These are phyloP conservation scores for Fusarium penzigii DNA, from an alignment of 2,329 filamentous ascomycete species.

Conservation along the genomic window DNA sequence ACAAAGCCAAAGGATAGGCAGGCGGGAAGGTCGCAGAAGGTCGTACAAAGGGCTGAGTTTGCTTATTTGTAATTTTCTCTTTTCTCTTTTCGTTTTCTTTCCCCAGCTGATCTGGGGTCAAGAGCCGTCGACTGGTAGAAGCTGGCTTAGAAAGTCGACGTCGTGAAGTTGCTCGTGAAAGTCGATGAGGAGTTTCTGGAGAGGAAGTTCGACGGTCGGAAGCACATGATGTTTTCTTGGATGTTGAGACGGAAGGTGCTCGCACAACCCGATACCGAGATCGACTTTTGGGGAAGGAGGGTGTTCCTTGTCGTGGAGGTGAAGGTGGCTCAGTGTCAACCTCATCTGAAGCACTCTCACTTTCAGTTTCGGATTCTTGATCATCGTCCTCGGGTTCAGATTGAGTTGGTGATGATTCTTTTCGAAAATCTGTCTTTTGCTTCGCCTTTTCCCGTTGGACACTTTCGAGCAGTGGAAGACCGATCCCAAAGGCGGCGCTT, in stretches of 20 bases:
- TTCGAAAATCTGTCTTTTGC: background rate
- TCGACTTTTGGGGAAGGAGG: conserved; percentile 3
- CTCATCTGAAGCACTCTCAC: conserved; percentile 9
- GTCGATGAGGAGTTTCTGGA: background rate
- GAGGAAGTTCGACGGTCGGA: background rate
- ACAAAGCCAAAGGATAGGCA: conserved; percentile 15
- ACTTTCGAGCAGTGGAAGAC: conserved; percentile 23
- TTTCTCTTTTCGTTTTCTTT: background rate
- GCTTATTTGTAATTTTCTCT: conserved; percentile 2
- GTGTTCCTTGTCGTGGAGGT: conserved; percentile 3
- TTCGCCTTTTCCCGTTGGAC: background rate
- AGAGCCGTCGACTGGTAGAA: conserved; percentile 14
- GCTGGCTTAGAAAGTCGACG: background rate
- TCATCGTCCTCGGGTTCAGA: conserved; percentile 9
- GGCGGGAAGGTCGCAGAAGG: conserved; percentile 21
- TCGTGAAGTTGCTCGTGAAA: background rate
- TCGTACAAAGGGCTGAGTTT: conserved; percentile 20
- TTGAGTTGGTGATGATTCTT: conserved; percentile 6
- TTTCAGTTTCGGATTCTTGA: conserved; percentile 8
- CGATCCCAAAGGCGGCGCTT: conserved; percentile 24
- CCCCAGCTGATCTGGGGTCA: background rate
- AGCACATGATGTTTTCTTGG: conserved; percentile 6
- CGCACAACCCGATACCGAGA: conserved; percentile 1
- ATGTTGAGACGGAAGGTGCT: conserved; percentile 5
- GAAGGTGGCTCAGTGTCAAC: background rate